A percentile compares a stretch with the other conserved stretches of the same genome.
phyloP scores from a whole-genome alignment of 371 early-diverging fungal genomes.

The Mortierella sp. region DNA sequence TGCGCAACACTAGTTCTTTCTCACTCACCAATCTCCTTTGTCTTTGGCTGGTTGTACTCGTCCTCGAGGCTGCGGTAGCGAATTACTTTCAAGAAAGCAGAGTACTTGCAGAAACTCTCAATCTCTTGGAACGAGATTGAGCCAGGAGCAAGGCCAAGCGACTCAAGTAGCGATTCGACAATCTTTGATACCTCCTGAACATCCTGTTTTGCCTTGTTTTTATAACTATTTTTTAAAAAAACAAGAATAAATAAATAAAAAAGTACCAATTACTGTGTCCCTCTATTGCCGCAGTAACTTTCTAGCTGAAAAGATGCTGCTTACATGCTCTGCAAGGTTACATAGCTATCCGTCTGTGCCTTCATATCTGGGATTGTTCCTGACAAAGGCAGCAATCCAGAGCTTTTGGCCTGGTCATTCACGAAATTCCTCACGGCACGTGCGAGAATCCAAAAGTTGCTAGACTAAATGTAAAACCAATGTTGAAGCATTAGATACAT shows the following conservation, averaged over 20 bases:
- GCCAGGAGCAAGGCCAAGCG: constrained; percentile 62
- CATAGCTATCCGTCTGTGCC: constrained; percentile 89
- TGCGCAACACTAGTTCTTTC: no score
- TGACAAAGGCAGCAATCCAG: constrained; percentile 82
- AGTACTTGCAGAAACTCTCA: constrained; percentile 89
- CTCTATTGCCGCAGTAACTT: not conserved
- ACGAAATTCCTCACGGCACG: constrained; percentile 86
- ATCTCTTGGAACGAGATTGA: constrained; percentile 78
- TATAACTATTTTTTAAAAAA: constrained; percentile 77
- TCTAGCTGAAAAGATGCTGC: constrained; percentile 11
- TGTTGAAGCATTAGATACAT: no score
- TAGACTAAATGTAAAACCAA: no score
- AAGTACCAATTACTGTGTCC: not conserved
- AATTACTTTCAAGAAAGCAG: constrained; percentile 74
- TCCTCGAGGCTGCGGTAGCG: constrained; percentile 72
- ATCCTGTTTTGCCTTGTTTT: constrained; percentile 85
- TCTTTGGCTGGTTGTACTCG: constrained; percentile 63
- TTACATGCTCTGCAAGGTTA: constrained; percentile 86
- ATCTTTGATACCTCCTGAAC: constrained; percentile 64
- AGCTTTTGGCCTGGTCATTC: constrained; percentile 70
- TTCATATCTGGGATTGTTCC: constrained; percentile 97
- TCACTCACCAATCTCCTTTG: constrained; percentile 63
- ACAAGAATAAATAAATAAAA: not conserved
- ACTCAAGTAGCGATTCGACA: constrained; percentile 64
- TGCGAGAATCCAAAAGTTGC: constrained; percentile 89